Base-by-base conservation (phyloP, 1,139 yeast genomes). In the Nadsonia commutata region DNA sequence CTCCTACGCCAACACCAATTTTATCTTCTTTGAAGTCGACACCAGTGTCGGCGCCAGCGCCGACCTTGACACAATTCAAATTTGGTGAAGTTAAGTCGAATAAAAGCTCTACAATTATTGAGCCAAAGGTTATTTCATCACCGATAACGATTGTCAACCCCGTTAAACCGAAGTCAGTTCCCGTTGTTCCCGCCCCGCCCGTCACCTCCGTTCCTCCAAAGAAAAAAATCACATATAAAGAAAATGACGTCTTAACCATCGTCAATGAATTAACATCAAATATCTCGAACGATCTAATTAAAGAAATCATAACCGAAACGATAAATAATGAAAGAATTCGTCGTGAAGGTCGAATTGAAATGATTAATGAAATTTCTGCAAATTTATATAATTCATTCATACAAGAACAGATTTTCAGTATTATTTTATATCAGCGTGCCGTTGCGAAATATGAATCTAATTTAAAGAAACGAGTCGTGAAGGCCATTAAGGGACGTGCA, bases 311-410 rank as follows among this genome's bases (percentile, higher is more conserved):
- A n/a, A n/a, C n/a, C n/a, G n/a, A n/a, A n/a, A n/a, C n/a, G n/a
- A n/a, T n/a, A n/a, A n/a, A n/a, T n/a, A n/a, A n/a, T n/a, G n/a
- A n/a, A n/a, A n/a, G n/a, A n/a, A n/a, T n/a, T n/a, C n/a, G n/a
- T n/a, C n/a, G n/a, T n/a, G n/a, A n/a, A n/a, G n/a, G n/a, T n/a
- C n/a, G n/a, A n/a, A n/a, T 27, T 48, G 3, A 46, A 39, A 40
- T 43, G 41, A 27, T 51, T 48, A 36, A 50, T 49, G 22, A 41
- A 40, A 18, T 52, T 52, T 31, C 48, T 46, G 36, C 48, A 43
- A 79, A 76, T 37, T 57, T 81, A 1, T 80, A 67, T 48, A 56
- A 60, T 11, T 82, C 85, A 1, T 78, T 82, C 52, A 52, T 82
- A 40, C 67, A 71, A 36, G 88, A 81, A 50, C 60, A 70, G 36